Base-by-base conservation (phyloP, 345 rosid species). In the Citrus trifoliata region DNA sequence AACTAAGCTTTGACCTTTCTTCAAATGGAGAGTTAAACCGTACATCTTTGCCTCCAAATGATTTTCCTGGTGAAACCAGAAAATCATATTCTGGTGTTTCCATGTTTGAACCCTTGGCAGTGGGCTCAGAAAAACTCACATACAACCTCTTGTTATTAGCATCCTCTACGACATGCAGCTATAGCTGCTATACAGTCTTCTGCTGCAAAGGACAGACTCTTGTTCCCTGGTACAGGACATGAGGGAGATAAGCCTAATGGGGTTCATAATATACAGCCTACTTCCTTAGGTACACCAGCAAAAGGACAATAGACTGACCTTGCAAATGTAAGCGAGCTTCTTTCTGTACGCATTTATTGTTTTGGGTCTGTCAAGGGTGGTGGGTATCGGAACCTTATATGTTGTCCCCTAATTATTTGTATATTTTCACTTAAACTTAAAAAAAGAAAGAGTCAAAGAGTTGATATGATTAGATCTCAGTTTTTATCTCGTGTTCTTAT, bases 101-200 rank as follows among this genome's bases (percentile, higher is more conserved):
- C n/a, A 85, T 95, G 98, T 87, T 79, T 93, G 71, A 86, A 90
- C 72, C 98, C 97, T 33, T 86, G 88, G 93, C 82, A 83, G 76
- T 93, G 98, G 94, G 79, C 84, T 81, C 58, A 83, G 59, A 86
- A 85, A 25, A 81, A 65, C 33, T 16, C 69, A 64, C 58, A 80
- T 55, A 13, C 66, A 67, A 83, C 61, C 68, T 81, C 82, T 71
- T 79, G 75, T 82, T 75, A 80, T 67, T 90, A 90, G 88, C 97
- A 93, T 76, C 98, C 97, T 19, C 81, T 95, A 71, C 80, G 86
- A 40, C 98, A 95, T 87, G 97, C 98, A 82, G 87, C 91, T 30
- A 80, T 93, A 16, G 93, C 91, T 82, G 95, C 96, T n/a, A 89
- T 95, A 73, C 97, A 92, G 88, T 85, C 92, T 55, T 90, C 98